Base-by-base conservation (phyloP, 2,329 filamentous ascomycete species). In the Fusarium pseudocircinatum region DNA sequence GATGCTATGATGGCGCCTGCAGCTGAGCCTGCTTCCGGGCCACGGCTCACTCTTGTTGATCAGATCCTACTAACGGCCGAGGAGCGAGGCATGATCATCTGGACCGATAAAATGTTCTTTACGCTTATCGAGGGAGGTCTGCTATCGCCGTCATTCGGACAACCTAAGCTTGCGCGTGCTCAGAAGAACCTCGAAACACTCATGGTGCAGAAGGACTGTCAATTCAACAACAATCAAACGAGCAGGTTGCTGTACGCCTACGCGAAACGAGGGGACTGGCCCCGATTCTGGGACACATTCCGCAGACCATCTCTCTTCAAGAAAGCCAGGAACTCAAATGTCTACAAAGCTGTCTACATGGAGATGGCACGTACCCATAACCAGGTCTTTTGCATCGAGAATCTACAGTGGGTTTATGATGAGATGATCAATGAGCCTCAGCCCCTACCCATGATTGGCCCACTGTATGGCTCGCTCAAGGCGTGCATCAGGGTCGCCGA, bases 221-320 rank as follows among this genome's bases (percentile, higher is more conserved):
- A 82, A 6, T 83, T 84, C n/a, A 83, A 84, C 56, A 72, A 78
- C 28, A 81, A 84, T 32, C 79, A 83, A 53, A 78, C 84, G 15
- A 77, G 82, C 47, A 80, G 80, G 24, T 80, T 90, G 40, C 81
- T 89, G 81, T 73, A 79, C 7, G 81, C 83, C 3, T 87, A 89
- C 70, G 84, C 87, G 10, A 71, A 74, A 26, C 83, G 84, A 66
- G 76, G 78, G 24, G 82, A 90, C 72, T 91, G 89, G 85, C 79
- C 85, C 22, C 82, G 83, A 11, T 89, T 93, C 75, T 92, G 89
- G 90, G 84, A 88, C 26, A 77, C 85, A 15, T 93, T 91, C 85
- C 85, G 86, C 61, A 84, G 86, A 63, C 85, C 89, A 8, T 81
- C 90, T 20, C 83, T 87, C 44, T 85, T 87, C 73, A 81, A 85